phyloP scores from a whole-genome alignment of 257 asterid genomes.

The Solanum appendiculatum region DNA sequence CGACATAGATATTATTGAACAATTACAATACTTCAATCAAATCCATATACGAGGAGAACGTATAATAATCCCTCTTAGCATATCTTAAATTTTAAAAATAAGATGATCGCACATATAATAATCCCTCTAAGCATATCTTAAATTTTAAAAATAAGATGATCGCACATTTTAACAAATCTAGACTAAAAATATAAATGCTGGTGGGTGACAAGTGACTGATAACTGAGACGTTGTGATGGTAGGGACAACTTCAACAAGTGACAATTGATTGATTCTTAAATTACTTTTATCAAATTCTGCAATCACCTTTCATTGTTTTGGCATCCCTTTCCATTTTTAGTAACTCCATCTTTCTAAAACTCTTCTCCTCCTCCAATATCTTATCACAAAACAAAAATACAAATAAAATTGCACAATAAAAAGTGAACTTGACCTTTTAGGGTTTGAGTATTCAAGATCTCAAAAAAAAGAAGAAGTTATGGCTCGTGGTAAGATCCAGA shows the following conservation, averaged over 20 bases:
- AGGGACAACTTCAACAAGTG: not conserved
- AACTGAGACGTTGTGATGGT: constrained; percentile 33
- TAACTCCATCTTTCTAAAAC: constrained; percentile 19
- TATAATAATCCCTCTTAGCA: too few relatives aligned
- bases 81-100: too few relatives aligned
- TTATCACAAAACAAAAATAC: not conserved
- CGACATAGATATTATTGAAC: not conserved
- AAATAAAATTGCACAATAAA: not conserved
- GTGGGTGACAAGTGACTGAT: constrained; percentile 40
- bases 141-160: not conserved
- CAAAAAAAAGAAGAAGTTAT: constrained; percentile 9
- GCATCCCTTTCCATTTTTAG: constrained; percentile 45
- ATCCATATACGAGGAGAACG: too few relatives aligned
- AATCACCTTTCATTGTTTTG: constrained; percentile 45
- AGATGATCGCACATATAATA: too few relatives aligned
- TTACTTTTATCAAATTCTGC: constrained; percentile 41
- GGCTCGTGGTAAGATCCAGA: constrained; percentile 99
- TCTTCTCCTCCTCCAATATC: constrained; percentile 7
- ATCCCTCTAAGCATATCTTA: not conserved
- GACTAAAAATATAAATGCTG: not conserved
- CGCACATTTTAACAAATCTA: not conserved
- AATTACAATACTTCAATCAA: not conserved
- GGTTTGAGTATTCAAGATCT: not conserved
- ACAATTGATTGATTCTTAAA: constrained; percentile 49
- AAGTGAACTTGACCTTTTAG: not conserved